Evolutionary conservation across 2,329 filamentous ascomycete species (phyloP).

Genomic region (Fusarium odoratissimum): DNA sequence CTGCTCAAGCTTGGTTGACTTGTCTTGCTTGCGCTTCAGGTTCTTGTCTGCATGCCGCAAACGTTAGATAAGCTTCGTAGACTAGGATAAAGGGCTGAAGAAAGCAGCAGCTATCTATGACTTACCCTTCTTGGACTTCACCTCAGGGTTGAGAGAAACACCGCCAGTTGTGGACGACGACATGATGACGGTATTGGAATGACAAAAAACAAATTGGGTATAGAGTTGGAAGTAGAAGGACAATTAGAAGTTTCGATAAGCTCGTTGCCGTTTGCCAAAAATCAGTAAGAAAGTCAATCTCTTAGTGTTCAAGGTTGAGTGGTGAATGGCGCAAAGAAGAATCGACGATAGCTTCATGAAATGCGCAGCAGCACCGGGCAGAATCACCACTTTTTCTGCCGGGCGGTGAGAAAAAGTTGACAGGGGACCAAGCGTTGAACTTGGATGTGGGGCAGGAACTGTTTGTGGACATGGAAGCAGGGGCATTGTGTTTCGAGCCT

Average conservation of each 20-base stretch:
- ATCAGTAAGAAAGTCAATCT: not conserved
- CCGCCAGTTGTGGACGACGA: constrained; percentile 22
- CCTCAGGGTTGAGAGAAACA: constrained; percentile 26
- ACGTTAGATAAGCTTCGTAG: not conserved
- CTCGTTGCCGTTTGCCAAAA: not conserved
- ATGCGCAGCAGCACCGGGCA: constrained; percentile 6
- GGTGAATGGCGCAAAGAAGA: constrained; percentile 20
- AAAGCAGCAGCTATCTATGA: not conserved
- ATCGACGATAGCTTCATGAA: constrained; percentile 34
- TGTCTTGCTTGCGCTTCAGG: constrained; percentile 29
- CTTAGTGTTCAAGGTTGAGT: not conserved
- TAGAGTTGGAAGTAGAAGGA: not conserved
- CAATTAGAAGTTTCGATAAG: too few species aligned
- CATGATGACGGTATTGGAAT: constrained; percentile 22
- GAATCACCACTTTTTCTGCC: constrained; percentile 47
- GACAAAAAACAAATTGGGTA: not conserved
- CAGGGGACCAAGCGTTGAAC: not conserved
- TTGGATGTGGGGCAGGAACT: constrained; percentile 15
- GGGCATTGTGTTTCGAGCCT: constrained; percentile 5
- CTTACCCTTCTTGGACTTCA: constrained; percentile 37
- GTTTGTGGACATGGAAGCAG: constrained; percentile 1
- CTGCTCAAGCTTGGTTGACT: constrained; percentile 33
- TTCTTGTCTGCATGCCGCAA: constrained; percentile 22
- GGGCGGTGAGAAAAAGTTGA: constrained; percentile 43
- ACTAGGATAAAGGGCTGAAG: not conserved